Base-by-base conservation (phyloP, 768 basidiomycete genomes). In the Mycena rosella region DNA sequence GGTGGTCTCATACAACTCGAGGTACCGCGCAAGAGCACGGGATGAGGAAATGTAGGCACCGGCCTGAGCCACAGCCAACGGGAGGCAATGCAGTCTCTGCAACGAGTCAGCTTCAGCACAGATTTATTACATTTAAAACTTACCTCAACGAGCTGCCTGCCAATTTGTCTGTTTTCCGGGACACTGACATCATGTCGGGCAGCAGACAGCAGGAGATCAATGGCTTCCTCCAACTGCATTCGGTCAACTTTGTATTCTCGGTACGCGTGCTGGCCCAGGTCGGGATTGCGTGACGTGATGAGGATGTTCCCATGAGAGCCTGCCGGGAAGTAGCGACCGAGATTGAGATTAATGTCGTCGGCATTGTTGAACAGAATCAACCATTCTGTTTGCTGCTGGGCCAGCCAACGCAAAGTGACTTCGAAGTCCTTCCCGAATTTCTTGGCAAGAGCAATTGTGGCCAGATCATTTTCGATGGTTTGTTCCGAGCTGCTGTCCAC, bases 11-110 rank as follows among this genome's bases (percentile, higher is more conserved):
- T 44, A 44, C 3, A 44, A 10, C 1, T 7, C 6, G n/a, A 49
- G 48, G 27, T 49, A 49, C 13, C 20, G 9, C 2, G 4, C 26
- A 17, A 49, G 48, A 49, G 48, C 48, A 27, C 26, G 48, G 24
- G 48, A 49, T 7, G 48, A 49, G 8, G 48, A 27, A 14, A 49
- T 49, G 20, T 49, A 49, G 5, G 48, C 48, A 10, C 48, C 48
- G 7, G 48, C 48, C 13, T 49, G 48, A 27, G 48, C 48, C 26
- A 49, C 48, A 49, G 48, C 48, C 48, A 49, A 27, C 22, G 48
- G 48, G 9, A 49, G 29, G 17, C 48, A 49, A 14, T 49, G 48
- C 1, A 49, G 26, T 49, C 5, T 27, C 48, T 49, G 26, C 3
- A 5, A 49, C 5, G 10, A n/a, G 42, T 44, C 20, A 44, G 17